Evolutionary conservation across 352 stramenopile species (phyloP), one percentile per base, ranked within the genome.

Genomic region (Phytopythium chamaehyphon): DNA sequence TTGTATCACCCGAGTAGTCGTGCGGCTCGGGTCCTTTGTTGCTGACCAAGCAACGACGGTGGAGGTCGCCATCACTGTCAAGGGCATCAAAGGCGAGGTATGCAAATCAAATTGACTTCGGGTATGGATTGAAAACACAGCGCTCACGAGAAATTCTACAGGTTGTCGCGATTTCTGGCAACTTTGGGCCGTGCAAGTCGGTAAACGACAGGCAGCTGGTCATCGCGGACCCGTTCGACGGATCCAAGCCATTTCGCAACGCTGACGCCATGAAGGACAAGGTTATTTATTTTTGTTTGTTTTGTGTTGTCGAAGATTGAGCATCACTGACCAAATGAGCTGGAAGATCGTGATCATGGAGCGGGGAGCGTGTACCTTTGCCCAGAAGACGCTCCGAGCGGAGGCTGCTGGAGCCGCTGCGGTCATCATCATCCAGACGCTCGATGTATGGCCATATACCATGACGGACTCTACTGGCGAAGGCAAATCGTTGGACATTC

Each of bases 401-500:
- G 73, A 93, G 59, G 55, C 60, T 1, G 68, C 69, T 6, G 79
- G 76, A 11, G 82, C 77, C 15, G 61, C 57, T 4, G 82, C 65
- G 9, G 79, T 83, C 7, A 66, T 90, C 40, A 83, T 93, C 40
- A 58, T 89, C 22, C 82, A 92, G 60, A 90, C 72, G 0, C 61
- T 73, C 18, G 76, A 90, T 44, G 60, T 92, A 8, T 92, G 82
- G 82, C 82, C 82, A 21, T 92, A 92, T 64, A 88, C 73, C 16
- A 92, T 92, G 82, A 92, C 78, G 23, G 82, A 92, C 55, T 89
- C 76, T 0, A 84, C 69, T 24, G 76, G 75, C 9, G 78, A 90
- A 59, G 83, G 78, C 57, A 59, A 61, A 11, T 46, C 54, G 15
- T 64, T 90, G 18, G 61, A 57, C 31, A 92, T 92, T 47, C 82